Evolutionary conservation across 176 grass and related monocot genomes (phyloP), one percentile per base, ranked within the genome.

Genomic region (Zizania latifolia): DNA sequence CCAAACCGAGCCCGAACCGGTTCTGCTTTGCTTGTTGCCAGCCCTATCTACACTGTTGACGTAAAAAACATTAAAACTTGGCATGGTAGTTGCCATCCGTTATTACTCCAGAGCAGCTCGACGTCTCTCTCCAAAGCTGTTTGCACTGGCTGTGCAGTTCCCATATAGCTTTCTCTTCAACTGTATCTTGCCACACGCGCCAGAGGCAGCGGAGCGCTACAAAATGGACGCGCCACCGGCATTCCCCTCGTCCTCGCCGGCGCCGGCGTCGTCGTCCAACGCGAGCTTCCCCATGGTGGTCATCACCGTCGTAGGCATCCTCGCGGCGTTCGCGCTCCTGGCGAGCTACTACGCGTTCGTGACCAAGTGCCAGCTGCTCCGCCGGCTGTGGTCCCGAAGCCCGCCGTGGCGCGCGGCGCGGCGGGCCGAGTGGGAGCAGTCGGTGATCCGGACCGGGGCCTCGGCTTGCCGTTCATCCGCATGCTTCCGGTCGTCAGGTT

Each of bases 261-360:
- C 46, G 19, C 5, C 74, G 17, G 12, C 65, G 54, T 17, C 68
- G 65, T 67, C 88, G 23, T 72, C 85, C 33, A 58, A 44, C 81
- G 85, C 88, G 63, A 89, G 83, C 75, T 39, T 83, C 51, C 89
- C 89, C 30, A 86, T 98, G 80, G 70, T 94, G 61, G 70, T 90
- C 54, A 88, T 98, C 86, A 87, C 91, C 38, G 83, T 91, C 16
- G 68, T 89, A 0, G 91, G 94, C 58, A 98, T 98, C 37, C 56
- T 98, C 33, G 86, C 86, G 81, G 92, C 89, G 71, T 88, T 88
- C 70, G 58, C 90, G 62, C 71, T 98, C 38, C 87, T 98, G 31
- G 81, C 88, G 30, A 58, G 84, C 81, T 98, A 98, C 91, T 98
- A 98, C 84, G 76, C 92, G 26, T 92, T 98, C 84, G 81, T 89